phyloP scores from a whole-genome alignment of 441 rosid species.

The Iberis amara region DNA sequence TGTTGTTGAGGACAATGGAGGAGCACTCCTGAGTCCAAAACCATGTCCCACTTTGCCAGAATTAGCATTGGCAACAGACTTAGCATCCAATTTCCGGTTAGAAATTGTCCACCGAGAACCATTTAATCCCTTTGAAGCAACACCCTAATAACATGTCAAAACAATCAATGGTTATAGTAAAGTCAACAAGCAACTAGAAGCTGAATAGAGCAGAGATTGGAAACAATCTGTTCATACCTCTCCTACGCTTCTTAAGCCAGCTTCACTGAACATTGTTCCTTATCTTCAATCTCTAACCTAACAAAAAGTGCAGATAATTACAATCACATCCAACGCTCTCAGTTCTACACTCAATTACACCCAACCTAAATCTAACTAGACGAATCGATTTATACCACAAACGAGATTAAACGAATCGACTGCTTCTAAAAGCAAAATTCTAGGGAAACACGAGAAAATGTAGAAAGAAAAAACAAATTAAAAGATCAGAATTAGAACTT shows the following conservation, averaged over 20 bases:
- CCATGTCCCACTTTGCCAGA: conserved; percentile 28
- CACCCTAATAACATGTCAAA: conserved; percentile 33
- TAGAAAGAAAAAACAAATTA: neutral
- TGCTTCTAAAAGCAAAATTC: conserved; percentile 6
- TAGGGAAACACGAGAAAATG: conserved; percentile 8
- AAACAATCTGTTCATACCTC: conserved; percentile 36
- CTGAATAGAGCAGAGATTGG: neutral
- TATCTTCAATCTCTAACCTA: conserved; percentile 29
- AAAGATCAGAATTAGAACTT: neutral
- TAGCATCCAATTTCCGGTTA: conserved; percentile 33
- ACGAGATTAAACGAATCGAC: conserved; percentile 6
- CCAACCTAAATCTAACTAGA: conserved; percentile 1
- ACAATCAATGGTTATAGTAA: conserved; percentile 12
- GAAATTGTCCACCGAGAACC: conserved; percentile 32
- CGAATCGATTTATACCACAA: no score
- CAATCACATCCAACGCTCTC: conserved; percentile 8
- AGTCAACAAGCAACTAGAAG: conserved; percentile 4
- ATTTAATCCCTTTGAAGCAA: no score
- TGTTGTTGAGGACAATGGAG: conserved; percentile 32
- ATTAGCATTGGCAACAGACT: conserved; percentile 33
- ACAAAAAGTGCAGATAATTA: conserved; percentile 1
- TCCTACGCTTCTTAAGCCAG: conserved; percentile 46
- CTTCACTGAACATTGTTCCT: conserved; percentile 48
- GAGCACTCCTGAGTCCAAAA: conserved; percentile 37
- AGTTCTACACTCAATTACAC: neutral